Base-by-base conservation (phyloP, 225 moss, liverwort and hornwort genomes). In the Pseudisothecium myosuroides region DNA sequence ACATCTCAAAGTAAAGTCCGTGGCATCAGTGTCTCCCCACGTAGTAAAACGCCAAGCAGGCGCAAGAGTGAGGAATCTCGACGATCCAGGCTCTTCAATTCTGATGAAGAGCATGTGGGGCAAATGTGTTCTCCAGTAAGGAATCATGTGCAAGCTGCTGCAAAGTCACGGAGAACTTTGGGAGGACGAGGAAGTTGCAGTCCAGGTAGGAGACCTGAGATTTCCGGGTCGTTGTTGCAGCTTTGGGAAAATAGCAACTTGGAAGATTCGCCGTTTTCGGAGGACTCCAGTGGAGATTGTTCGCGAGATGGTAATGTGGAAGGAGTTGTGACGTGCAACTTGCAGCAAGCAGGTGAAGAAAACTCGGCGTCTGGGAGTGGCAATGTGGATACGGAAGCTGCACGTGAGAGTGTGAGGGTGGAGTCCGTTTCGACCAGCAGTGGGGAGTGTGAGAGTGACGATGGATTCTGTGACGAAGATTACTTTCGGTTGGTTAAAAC, bases 1-100 rank as follows among this genome's bases (percentile, higher is more conserved):
- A 29, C 91, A 89, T 59, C 88, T 90, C 49, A 92, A 90, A 41
- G 86, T 94, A 59, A 92, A 94, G 91, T 87, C 92, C 9, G 92
- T 89, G 60, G 94, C 90, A 10, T 90, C 91, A 2, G 85, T 89
- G 67, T 91, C 94, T 9, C 87, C 92, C 32, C 92, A 94, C 28
- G 91, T 92, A 7, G 91, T 90, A 10, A 94, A 94, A 83, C 67
- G 80, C 39, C 88, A 82, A 52, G 29, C 64, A 79, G 41, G 61
- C 31, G 59, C 73, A 88, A 86, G 73, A 56, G 86, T 43, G 76
- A 69, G 60, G 84, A 88, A 13, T 31, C 47, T 24, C 65, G 88
- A 41, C 76, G 89, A 26, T 72, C 85, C 49, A 85, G 74, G 49
- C 80, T 88, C 47, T 86, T 66, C 83, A 84, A 52, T 59, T 88